These are phyloP conservation scores for Hondaea fermentalgiana DNA, from an alignment of 108 stramenopile species.

Conservation along the genomic window DNA sequence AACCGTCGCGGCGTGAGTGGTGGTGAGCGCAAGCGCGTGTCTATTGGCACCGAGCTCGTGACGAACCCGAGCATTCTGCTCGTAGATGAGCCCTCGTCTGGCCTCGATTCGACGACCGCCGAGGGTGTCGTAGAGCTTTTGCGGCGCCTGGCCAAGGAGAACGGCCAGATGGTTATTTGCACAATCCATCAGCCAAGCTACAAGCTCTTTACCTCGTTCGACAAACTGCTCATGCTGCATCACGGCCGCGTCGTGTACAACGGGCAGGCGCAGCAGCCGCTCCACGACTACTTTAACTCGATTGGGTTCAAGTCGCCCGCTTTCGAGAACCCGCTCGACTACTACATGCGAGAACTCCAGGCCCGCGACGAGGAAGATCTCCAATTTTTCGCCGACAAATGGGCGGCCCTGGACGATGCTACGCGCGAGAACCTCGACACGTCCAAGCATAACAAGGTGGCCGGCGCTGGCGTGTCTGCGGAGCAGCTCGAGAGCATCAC, in stretches of 20 bases:
- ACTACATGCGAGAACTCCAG: constrained; percentile 5
- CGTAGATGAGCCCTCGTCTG: constrained; percentile 51
- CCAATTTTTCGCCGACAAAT: neutral
- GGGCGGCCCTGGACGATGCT: neutral
- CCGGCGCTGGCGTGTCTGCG: neutral
- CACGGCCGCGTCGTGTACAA: constrained; percentile 66
- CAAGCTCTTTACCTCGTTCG: constrained; percentile 67
- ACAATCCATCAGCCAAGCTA: constrained; percentile 79
- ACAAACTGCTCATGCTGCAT: constrained; percentile 66
- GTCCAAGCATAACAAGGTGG: neutral
- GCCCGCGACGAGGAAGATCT: neutral
- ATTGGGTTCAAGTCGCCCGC: constrained; percentile 30
- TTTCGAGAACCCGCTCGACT: constrained; percentile 12
- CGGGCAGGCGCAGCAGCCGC: constrained; percentile 58
- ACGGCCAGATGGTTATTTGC: constrained; percentile 57
- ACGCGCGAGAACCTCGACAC: neutral
- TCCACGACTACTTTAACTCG: constrained; percentile 50
- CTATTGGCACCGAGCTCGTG: constrained; percentile 35
- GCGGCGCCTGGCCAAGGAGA: neutral
- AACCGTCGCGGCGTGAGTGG: constrained; percentile 21
- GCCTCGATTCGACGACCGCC: constrained; percentile 62
- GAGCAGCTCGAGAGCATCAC: neutral
- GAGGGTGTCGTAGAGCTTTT: constrained; percentile 50
- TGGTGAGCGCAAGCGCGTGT: constrained; percentile 38
- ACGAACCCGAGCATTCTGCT: constrained; percentile 23